phyloP scores from a whole-genome alignment of 2,329 filamentous ascomycete genomes.

The Ophiocordyceps camponoti-leonardi region DNA sequence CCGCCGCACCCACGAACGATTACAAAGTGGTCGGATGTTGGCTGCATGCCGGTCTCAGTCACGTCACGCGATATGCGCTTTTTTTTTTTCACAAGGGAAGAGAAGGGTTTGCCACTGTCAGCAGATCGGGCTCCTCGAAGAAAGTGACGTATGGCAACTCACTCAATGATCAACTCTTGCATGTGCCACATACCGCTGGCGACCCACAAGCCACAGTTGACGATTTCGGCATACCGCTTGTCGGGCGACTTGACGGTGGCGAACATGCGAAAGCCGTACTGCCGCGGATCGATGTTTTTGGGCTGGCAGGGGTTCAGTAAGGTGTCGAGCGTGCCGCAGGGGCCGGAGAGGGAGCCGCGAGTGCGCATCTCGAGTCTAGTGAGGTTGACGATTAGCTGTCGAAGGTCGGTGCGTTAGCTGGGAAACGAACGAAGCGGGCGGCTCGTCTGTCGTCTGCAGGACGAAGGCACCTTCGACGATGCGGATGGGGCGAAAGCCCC shows the following conservation, averaged over 20 bases:
- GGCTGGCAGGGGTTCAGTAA: slow-evolving; percentile 19
- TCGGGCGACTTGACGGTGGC: slow-evolving; percentile 32
- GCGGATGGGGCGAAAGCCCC: slow-evolving; percentile 22
- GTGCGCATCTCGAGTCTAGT: slow-evolving; percentile 25
- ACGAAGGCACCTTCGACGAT: slow-evolving; percentile 32
- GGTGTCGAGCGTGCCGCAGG: slow-evolving; percentile 23
- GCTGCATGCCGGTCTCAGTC: neutral
- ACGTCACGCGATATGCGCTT: slow-evolving; percentile 6
- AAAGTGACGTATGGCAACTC: slow-evolving; percentile 6
- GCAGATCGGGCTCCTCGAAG: neutral
- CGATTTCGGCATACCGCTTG: slow-evolving; percentile 27
- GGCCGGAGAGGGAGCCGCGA: slow-evolving; percentile 27
- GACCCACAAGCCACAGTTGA: slow-evolving; percentile 32
- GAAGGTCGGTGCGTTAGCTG: neutral
- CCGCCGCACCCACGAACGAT: neutral
- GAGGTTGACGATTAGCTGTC: neutral
- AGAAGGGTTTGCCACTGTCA: slow-evolving; percentile 1
- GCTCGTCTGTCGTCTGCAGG: slow-evolving; percentile 27
- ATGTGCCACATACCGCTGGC: slow-evolving; percentile 29
- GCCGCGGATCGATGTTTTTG: slow-evolving; percentile 21
- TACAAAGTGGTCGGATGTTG: neutral
- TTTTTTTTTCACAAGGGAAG: neutral
- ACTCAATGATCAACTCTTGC: slow-evolving; percentile 29
- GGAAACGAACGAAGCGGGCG: slow-evolving; percentile 23
- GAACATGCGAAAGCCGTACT: slow-evolving; percentile 30